These are phyloP conservation scores for Macrolepiota albuminosa DNA, from an alignment of 768 basidiomycete species.

Conservation along the genomic window DNA sequence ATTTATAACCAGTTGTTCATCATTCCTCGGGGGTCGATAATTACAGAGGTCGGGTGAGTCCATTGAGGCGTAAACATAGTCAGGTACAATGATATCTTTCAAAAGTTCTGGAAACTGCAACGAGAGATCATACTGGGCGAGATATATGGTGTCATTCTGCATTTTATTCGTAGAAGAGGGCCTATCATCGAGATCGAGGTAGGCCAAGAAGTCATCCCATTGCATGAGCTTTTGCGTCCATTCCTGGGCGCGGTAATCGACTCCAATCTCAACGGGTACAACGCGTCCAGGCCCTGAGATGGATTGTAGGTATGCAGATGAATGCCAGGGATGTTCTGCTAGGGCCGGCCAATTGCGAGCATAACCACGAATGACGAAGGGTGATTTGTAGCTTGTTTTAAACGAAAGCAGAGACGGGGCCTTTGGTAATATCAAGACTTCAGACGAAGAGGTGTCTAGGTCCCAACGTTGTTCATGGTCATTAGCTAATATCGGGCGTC, in stretches of 20 bases:
- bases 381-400: conserved; percentile 36
- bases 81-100: conserved; percentile 77
- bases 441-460: conserved; percentile 19
- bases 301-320: conserved; percentile 59
- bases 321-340: conserved; percentile 63
- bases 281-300: conserved; percentile 76
- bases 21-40: conserved; percentile 64
- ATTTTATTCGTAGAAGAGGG: conserved; percentile 6
- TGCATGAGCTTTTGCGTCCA: conserved; percentile 81
- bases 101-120: conserved; percentile 77
- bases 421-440: conserved; percentile 35
- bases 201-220: conserved; percentile 72
- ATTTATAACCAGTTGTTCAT: conserved; percentile 65
- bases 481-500: neutral
- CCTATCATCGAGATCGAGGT: conserved; percentile 32
- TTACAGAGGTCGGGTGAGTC: conserved; percentile 36
- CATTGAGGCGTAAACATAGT: conserved; percentile 76
- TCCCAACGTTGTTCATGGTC: neutral
- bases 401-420: conserved; percentile 61
- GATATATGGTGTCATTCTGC: conserved; percentile 49
- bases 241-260: conserved; percentile 70
- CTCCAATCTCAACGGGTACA: conserved; percentile 88
- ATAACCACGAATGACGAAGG: conserved; percentile 72
- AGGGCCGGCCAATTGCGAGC: conserved; percentile 78
- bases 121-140: conserved; percentile 89